These are phyloP conservation scores for Pythium aquatile DNA, from an alignment of 352 stramenopile genomes.

Conservation along the genomic window DNA sequence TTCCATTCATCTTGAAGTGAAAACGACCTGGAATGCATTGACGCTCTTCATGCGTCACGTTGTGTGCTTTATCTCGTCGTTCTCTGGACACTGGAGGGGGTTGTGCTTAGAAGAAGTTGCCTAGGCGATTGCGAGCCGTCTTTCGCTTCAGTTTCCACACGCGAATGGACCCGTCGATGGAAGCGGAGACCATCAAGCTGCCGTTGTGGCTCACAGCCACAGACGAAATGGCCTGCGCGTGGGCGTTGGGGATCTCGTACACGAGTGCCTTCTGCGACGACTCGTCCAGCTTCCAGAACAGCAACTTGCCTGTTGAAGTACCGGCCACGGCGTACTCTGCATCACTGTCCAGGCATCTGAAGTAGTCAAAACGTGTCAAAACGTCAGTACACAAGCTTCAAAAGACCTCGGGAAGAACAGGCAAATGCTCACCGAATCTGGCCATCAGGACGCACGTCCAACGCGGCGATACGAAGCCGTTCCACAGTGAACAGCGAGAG, in stretches of 20 bases:
- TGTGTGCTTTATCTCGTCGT: neutral
- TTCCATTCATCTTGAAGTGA: no score
- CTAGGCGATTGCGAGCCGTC: slow-evolving; percentile 44
- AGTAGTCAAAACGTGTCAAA: neutral
- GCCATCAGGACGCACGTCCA: slow-evolving; percentile 62
- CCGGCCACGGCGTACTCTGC: slow-evolving; percentile 74
- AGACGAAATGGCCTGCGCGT: slow-evolving; percentile 59
- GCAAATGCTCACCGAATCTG: slow-evolving; percentile 44
- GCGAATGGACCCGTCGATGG: slow-evolving; percentile 64
- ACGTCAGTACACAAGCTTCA: neutral
- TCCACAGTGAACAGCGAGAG: slow-evolving; percentile 66
- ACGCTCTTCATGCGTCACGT: no score
- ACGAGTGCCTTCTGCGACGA: slow-evolving; percentile 58
- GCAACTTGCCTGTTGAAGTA: slow-evolving; percentile 66
- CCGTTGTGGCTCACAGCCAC: slow-evolving; percentile 64
- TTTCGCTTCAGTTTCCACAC: slow-evolving; percentile 80
- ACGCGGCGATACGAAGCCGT: slow-evolving; percentile 49
- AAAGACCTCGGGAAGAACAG: neutral
- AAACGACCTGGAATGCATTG: no score
- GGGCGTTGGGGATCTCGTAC: slow-evolving; percentile 72
- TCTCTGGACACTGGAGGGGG: neutral
- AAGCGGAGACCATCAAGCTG: slow-evolving; percentile 51
- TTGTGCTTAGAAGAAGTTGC: slow-evolving; percentile 49
- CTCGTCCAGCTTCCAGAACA: slow-evolving; percentile 85
- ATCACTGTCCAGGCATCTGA: slow-evolving; percentile 77